A percentile compares a stretch with the other conserved stretches of the same genome.
phyloP scores from a whole-genome alignment of 1,284 basidiomycete species.

The Irpex sp. region DNA sequence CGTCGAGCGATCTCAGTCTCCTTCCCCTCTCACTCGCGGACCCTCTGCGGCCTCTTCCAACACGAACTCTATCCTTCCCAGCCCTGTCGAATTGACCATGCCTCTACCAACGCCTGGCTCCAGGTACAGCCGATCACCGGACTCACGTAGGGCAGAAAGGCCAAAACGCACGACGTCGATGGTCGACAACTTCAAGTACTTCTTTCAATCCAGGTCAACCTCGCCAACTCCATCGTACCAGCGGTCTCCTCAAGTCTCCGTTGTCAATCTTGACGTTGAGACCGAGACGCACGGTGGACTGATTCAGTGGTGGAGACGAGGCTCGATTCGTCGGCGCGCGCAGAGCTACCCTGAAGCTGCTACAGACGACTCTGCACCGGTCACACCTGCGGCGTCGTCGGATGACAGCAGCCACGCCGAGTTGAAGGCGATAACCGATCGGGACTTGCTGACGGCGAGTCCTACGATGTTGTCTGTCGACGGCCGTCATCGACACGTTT shows the following conservation, averaged over 20 bases:
- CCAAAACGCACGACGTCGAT: slow-evolving; percentile 47
- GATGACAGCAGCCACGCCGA: slow-evolving; percentile 11
- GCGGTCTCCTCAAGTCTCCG: slow-evolving; percentile 15
- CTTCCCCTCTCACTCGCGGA: slow-evolving; percentile 46
- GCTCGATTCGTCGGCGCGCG: slow-evolving; percentile 43
- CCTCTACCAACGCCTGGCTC: slow-evolving; percentile 23
- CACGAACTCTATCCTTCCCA: slow-evolving; percentile 31
- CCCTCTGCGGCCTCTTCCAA: slow-evolving; percentile 40
- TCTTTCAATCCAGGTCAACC: slow-evolving; percentile 33
- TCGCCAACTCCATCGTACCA: slow-evolving; percentile 19
- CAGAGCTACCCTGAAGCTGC: slow-evolving; percentile 46
- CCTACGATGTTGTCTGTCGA: neutral
- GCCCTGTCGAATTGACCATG: slow-evolving; percentile 29
- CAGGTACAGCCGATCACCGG: slow-evolving; percentile 21
- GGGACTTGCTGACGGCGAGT: slow-evolving; percentile 3
- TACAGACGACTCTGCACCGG: slow-evolving; percentile 16
- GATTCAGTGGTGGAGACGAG: slow-evolving; percentile 42
- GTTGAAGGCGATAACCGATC: slow-evolving; percentile 1
- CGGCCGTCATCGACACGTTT: slow-evolving; percentile 2
- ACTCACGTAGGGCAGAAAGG: slow-evolving; percentile 19
- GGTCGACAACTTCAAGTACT: slow-evolving; percentile 45
- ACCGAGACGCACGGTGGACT: slow-evolving; percentile 32
- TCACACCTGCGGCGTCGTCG: slow-evolving; percentile 13
- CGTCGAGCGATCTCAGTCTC: slow-evolving; percentile 30
- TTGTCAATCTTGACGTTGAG: slow-evolving; percentile 19